phyloP scores from a whole-genome alignment of 345 rosid genomes.

The Sisymbrium irio region DNA sequence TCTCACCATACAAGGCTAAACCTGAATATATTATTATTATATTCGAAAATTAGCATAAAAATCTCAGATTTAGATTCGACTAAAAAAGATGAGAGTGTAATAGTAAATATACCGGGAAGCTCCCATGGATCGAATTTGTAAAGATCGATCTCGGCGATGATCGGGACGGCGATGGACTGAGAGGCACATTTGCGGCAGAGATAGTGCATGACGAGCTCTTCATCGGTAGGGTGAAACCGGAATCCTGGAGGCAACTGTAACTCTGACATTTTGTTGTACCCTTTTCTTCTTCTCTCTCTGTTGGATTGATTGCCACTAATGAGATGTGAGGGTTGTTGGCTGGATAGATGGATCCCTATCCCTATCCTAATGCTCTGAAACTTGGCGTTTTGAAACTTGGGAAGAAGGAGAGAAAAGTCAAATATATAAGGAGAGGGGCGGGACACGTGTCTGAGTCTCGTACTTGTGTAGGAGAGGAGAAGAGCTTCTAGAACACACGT shows the following conservation, averaged over 20 bases:
- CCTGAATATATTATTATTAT: too few species aligned
- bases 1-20: slow-evolving; percentile 78
- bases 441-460: slow-evolving; percentile 39
- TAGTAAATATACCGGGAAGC: slow-evolving; percentile 57
- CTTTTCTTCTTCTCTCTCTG: too few species aligned
- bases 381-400: slow-evolving; percentile 49
- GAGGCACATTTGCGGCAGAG: slow-evolving; percentile 80
- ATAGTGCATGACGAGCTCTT: slow-evolving; percentile 93
- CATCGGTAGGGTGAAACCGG: slow-evolving; percentile 92
- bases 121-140: slow-evolving; percentile 92
- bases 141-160: slow-evolving; percentile 82
- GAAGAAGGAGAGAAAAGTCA: slow-evolving; percentile 31
- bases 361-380: not conserved
- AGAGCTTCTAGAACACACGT: slow-evolving; percentile 68
- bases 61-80: not conserved
- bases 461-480: not conserved
- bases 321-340: not conserved
- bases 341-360: not conserved
- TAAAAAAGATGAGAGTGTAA: not conserved
- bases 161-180: slow-evolving; percentile 69
- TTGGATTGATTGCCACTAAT: not conserved
- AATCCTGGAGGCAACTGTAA: slow-evolving; percentile 84
- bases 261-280: slow-evolving; percentile 30
- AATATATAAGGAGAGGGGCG: slow-evolving; percentile 46
- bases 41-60: not conserved